phyloP scores from a whole-genome alignment of 495 filamentous ascomycete genomes.

The Xylaria acuta region DNA sequence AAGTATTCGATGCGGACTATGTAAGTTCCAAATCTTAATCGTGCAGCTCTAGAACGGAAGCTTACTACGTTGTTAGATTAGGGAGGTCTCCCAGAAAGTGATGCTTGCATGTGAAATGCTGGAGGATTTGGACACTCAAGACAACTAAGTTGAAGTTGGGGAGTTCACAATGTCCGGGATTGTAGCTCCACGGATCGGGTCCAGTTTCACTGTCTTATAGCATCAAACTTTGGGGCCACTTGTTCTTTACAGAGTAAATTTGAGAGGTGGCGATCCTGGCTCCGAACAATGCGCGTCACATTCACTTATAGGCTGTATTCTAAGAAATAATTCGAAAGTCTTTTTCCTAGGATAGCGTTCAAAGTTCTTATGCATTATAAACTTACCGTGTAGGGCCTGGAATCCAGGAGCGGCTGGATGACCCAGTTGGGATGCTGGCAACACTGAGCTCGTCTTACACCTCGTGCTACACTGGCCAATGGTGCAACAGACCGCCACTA shows the following conservation, averaged over 20 bases:
- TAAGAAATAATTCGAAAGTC: no score
- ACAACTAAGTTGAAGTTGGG: background rate
- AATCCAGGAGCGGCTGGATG: no score
- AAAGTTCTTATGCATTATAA: no score
- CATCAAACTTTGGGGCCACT: background rate
- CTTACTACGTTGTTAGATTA: background rate
- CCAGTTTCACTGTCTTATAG: background rate
- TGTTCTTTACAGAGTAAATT: background rate
- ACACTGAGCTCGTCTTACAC: no score
- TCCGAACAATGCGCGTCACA: background rate
- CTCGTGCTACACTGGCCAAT: no score
- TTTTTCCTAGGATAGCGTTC: no score
- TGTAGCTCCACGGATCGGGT: background rate
- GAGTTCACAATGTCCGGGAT: background rate
- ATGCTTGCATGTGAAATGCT: conserved; percentile 7
- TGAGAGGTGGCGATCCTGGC: background rate
- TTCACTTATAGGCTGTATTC: background rate
- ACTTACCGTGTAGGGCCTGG: no score
- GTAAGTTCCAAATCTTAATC: conserved; percentile 23
- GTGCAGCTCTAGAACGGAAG: background rate
- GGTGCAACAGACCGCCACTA: no score
- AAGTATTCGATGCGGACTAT: conserved; percentile 30
- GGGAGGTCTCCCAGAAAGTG: background rate
- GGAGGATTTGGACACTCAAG: background rate
- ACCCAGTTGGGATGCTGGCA: no score